A percentile compares a stretch with the other conserved stretches of the same genome.
These are phyloP conservation scores for Solanum chilense DNA, from an alignment of 257 asterid species.

Conservation along the genomic window DNA sequence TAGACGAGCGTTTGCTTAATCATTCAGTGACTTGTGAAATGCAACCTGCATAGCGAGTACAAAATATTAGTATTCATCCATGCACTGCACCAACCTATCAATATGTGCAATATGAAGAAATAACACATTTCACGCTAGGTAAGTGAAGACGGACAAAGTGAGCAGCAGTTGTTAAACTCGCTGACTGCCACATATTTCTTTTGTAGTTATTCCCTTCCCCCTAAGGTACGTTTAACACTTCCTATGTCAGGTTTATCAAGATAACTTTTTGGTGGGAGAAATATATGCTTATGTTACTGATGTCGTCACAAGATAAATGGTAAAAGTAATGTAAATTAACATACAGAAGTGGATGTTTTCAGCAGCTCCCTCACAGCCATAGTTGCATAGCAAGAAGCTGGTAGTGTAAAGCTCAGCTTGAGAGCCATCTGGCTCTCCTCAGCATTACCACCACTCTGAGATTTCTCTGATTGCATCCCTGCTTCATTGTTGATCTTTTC, in stretches of 20 bases:
- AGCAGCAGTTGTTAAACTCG: neutral
- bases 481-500: conserved; percentile 1
- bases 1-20: neutral
- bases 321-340: conserved; percentile 11
- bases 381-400: conserved; percentile 94
- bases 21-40: conserved; percentile 65
- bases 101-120: neutral
- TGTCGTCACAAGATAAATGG: neutral
- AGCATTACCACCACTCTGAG: conserved; percentile 17
- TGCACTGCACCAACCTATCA: neutral
- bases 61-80: neutral
- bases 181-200: neutral
- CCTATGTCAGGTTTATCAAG: neutral
- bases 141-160: neutral
- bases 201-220: neutral
- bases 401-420: conserved; percentile 78
- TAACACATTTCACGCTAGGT: neutral
- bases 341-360: conserved; percentile 88
- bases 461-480: conserved; percentile 15
- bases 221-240: neutral
- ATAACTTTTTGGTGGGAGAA: neutral
- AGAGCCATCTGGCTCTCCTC: conserved; percentile 56
- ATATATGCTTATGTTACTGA: neutral
- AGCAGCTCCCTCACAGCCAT: conserved; percentile 98
- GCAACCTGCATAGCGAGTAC: conserved; percentile 46